Evolutionary conservation across 2,329 filamentous ascomycete genomes (phyloP).

Genomic region (Didymella arachidicola): DNA sequence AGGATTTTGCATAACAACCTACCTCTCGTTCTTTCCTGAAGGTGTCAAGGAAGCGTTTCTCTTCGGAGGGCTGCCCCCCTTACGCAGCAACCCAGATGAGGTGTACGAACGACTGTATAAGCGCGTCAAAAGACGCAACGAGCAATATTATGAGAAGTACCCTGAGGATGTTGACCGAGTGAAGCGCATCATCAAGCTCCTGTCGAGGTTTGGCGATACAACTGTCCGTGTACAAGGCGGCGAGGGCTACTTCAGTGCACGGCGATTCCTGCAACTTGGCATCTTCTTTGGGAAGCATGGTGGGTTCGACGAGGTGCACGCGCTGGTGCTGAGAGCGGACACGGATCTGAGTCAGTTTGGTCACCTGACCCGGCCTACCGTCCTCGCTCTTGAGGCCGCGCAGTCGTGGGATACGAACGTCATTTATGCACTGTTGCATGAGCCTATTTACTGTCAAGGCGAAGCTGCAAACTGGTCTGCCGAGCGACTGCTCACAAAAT

Average conservation of each 20-base stretch:
- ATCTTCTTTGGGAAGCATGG: conserved; percentile 79
- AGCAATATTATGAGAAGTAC: conserved; percentile 83
- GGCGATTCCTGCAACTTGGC: conserved; percentile 79
- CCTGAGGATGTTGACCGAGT: conserved; percentile 78
- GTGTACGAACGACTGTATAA: conserved; percentile 77
- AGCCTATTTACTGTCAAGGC: conserved; percentile 83
- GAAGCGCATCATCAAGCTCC: conserved; percentile 69
- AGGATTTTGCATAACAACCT: conserved; percentile 84
- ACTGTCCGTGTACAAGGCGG: conserved; percentile 74
- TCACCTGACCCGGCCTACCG: conserved; percentile 75
- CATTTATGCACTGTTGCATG: conserved; percentile 87
- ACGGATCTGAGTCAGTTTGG: conserved; percentile 78
- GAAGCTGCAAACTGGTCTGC: conserved; percentile 77
- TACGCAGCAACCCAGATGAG: conserved; percentile 74
- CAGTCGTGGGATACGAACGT: conserved; percentile 77
- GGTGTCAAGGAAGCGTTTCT: conserved; percentile 82
- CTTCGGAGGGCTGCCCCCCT: conserved; percentile 81
- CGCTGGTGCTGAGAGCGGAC: conserved; percentile 72
- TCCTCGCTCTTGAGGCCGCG: conserved; percentile 72
- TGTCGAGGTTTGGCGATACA: conserved; percentile 64
- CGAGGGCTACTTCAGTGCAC: conserved; percentile 71
- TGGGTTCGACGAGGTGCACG: conserved; percentile 47
- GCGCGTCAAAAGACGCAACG: conserved; percentile 75
- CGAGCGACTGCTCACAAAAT: conserved; percentile 65
- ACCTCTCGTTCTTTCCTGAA: conserved; percentile 80